These are phyloP conservation scores for Somion occarium DNA, from an alignment of 1,284 basidiomycete species.

Conservation along the genomic window DNA sequence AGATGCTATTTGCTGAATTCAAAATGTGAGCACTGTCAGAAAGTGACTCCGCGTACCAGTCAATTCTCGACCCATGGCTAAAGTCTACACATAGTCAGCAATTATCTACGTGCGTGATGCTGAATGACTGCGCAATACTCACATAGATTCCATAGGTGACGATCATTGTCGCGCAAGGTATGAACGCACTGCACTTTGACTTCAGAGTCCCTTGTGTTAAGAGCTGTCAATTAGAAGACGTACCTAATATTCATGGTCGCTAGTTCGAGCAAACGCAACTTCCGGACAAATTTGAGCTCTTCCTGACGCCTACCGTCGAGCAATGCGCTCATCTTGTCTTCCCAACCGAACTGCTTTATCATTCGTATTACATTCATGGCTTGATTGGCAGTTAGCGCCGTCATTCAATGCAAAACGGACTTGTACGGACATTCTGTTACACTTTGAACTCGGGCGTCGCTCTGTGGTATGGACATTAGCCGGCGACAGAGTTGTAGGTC, in stretches of 20 bases:
- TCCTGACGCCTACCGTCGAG: constrained; percentile 46
- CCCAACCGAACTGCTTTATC: constrained; percentile 56
- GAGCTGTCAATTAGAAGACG: background rate
- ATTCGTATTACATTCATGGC: constrained; percentile 42
- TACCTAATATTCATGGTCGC: constrained; percentile 28
- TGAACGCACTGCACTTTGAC: constrained; percentile 41
- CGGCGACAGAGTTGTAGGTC: background rate
- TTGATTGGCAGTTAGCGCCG: constrained; percentile 4
- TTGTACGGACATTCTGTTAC: constrained; percentile 40
- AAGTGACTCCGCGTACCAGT: constrained; percentile 18
- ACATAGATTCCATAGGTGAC: constrained; percentile 61
- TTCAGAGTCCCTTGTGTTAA: background rate
- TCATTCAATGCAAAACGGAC: background rate
- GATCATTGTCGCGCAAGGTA: constrained; percentile 65
- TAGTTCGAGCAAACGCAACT: constrained; percentile 34
- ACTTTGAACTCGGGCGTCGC: constrained; percentile 44
- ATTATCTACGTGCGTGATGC: no score
- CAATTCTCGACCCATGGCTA: constrained; percentile 29
- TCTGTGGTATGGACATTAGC: constrained; percentile 23
- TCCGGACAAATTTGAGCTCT: constrained; percentile 49
- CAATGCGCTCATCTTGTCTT: constrained; percentile 38
- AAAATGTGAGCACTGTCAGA: background rate
- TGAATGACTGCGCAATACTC: no score
- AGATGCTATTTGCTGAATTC: constrained; percentile 27
- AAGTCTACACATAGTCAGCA: no score